phyloP scores from a whole-genome alignment of 257 asterid genomes.

The Ehretia macrophylla region DNA sequence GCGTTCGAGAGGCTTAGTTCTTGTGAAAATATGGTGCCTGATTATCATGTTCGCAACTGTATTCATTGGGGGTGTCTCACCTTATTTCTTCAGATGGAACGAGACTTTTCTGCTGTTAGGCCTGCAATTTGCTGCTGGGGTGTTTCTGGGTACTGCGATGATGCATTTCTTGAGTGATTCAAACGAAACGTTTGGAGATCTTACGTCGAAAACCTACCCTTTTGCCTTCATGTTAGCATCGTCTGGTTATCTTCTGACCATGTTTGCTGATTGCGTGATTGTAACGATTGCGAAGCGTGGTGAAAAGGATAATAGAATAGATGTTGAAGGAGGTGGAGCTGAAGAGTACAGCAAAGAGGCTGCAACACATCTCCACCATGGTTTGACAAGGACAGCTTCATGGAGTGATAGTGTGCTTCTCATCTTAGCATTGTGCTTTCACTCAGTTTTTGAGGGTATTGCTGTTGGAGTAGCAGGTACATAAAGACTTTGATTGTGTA shows the following conservation, averaged over 20 bases:
- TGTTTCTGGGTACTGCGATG: constrained; percentile 73
- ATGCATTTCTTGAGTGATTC: constrained; percentile 90
- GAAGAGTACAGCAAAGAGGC: constrained; percentile 13
- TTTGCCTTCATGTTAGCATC: constrained; percentile 80
- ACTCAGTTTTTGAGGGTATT: constrained; percentile 85
- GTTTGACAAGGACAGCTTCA: constrained; percentile 38
- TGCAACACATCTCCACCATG: constrained; percentile 18
- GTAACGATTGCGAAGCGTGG: constrained; percentile 22
- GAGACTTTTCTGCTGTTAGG: constrained; percentile 72
- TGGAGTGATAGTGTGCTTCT: constrained; percentile 66
- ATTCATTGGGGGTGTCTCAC: constrained; percentile 69
- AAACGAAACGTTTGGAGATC: constrained; percentile 31
- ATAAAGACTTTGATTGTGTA: neutral
- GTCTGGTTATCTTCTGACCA: constrained; percentile 65
- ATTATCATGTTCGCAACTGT: constrained; percentile 61
- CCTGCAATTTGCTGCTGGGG: constrained; percentile 88
- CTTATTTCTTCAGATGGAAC: constrained; percentile 78
- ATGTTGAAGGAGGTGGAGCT: constrained; percentile 28
- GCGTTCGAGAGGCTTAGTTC: constrained; percentile 41
- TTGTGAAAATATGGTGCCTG: constrained; percentile 72
- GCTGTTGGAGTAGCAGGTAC: constrained; percentile 90
- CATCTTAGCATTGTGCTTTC: constrained; percentile 76
- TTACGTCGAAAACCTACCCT: constrained; percentile 55
- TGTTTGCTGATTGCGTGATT: constrained; percentile 62
- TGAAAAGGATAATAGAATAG: constrained; percentile 25